These are phyloP conservation scores for Gremmenia infestans DNA, from an alignment of 2,329 filamentous ascomycete genomes.

Conservation along the genomic window DNA sequence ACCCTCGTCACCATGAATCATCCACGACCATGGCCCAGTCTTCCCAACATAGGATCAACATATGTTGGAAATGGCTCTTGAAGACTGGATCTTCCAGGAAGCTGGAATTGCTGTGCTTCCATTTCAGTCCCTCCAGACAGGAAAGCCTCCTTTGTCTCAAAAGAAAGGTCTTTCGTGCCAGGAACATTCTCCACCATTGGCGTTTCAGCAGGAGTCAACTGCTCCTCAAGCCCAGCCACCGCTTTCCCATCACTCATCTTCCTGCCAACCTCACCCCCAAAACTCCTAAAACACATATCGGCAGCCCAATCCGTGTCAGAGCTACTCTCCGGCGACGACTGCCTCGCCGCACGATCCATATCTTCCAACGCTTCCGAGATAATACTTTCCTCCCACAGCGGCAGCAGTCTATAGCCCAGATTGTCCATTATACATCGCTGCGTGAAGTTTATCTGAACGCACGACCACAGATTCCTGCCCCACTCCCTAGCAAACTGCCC, in stretches of 20 bases:
- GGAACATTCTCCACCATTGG: slow-evolving; percentile 14
- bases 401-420: slow-evolving; percentile 58
- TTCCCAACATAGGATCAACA: slow-evolving; percentile 5
- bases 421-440: slow-evolving; percentile 61
- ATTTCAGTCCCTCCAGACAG: background rate
- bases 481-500: slow-evolving; percentile 49
- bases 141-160: slow-evolving; percentile 15
- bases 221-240: slow-evolving; percentile 7
- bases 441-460: slow-evolving; percentile 58
- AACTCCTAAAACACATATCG: slow-evolving; percentile 11
- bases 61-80: slow-evolving; percentile 10
- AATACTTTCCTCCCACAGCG: slow-evolving; percentile 51
- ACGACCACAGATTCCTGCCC: slow-evolving; percentile 53
- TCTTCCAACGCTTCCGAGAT: slow-evolving; percentile 56
- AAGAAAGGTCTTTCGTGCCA: slow-evolving; percentile 7
- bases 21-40: slow-evolving; percentile 4
- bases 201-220: slow-evolving; percentile 20
- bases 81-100: slow-evolving; percentile 1
- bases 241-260: slow-evolving; percentile 10
- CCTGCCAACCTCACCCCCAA: background rate
- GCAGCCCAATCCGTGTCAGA: slow-evolving; percentile 15
- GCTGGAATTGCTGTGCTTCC: background rate
- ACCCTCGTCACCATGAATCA: background rate
- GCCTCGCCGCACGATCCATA: slow-evolving; percentile 52
- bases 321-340: slow-evolving; percentile 10